Evolutionary conservation across 441 rosid genomes (phyloP).

Genomic region (Bocquillonia castaneifolia): DNA sequence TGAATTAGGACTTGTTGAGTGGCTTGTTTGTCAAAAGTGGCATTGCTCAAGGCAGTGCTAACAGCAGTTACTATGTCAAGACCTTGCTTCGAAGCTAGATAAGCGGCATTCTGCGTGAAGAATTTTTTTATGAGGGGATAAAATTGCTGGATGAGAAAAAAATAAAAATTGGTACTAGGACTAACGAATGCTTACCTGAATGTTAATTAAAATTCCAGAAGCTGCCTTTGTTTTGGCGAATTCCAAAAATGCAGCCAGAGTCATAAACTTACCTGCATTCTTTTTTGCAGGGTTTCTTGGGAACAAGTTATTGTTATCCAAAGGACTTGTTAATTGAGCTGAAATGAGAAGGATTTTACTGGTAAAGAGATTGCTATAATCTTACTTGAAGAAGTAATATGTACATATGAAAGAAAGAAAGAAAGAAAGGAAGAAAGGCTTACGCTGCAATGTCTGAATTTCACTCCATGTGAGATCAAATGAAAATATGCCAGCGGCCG

Average conservation of each 20-base stretch:
- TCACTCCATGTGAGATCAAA: slow-evolving; percentile 87
- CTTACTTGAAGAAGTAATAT: not conserved
- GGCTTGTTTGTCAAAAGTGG: slow-evolving; percentile 62
- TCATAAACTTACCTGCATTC: slow-evolving; percentile 55
- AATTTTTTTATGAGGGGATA: not conserved
- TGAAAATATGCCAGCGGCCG: slow-evolving; percentile 61
- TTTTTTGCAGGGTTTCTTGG: slow-evolving; percentile 61
- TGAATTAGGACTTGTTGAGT: slow-evolving; percentile 60
- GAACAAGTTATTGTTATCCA: slow-evolving; percentile 18
- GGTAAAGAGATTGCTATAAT: not conserved
- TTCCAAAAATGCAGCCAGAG: slow-evolving; percentile 54
- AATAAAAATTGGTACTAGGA: no score
- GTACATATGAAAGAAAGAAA: not conserved
- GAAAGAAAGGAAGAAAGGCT: not conserved
- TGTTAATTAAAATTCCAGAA: slow-evolving; percentile 64
- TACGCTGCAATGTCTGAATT: slow-evolving; percentile 74
- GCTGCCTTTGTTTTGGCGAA: slow-evolving; percentile 67
- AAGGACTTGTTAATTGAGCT: slow-evolving; percentile 76
- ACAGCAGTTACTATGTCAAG: slow-evolving; percentile 52
- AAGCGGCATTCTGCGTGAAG: slow-evolving; percentile 66
- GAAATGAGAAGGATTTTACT: slow-evolving; percentile 20
- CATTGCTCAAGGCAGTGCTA: slow-evolving; percentile 45
- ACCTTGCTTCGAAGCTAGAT: slow-evolving; percentile 73
- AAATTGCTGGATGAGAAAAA: not conserved
- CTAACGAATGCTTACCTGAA: slow-evolving; percentile 44